These are phyloP conservation scores for Polychytrium aggregatum DNA, from an alignment of 192 early-diverging fungal genomes.

Conservation along the genomic window DNA sequence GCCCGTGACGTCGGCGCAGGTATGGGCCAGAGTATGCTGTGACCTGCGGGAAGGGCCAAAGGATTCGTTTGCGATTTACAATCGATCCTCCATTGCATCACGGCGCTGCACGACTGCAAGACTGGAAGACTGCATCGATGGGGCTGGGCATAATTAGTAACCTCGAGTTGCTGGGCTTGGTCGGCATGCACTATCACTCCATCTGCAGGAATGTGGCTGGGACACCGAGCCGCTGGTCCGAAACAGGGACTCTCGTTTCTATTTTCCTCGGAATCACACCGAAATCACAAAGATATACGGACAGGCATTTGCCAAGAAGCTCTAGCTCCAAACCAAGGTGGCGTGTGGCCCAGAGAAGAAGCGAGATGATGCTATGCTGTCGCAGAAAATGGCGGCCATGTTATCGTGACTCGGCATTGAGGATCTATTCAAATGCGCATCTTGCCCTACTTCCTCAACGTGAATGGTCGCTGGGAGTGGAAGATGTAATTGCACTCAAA, in stretches of 20 bases:
- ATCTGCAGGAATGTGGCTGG: conserved; percentile 22
- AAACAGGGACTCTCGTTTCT: conserved; percentile 19
- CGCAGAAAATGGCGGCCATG: too few relatives aligned
- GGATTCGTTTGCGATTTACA: background rate
- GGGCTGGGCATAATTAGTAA: background rate
- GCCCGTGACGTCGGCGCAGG: background rate
- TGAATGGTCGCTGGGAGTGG: too few relatives aligned
- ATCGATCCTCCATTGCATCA: too few relatives aligned
- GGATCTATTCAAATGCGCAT: too few relatives aligned
- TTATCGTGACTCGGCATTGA: too few relatives aligned
- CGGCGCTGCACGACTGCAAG: background rate
- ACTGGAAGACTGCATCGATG: background rate
- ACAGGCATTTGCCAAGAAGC: too few relatives aligned
- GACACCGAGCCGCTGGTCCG: conserved; percentile 18
- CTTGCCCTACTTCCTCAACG: too few relatives aligned
- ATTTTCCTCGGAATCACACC: conserved; percentile 22
- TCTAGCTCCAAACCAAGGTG: too few relatives aligned
- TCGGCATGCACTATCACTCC: conserved; percentile 10
- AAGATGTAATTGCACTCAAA: too few relatives aligned
- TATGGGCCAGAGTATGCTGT: background rate
- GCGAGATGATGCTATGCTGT: too few relatives aligned
- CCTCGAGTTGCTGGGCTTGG: background rate
- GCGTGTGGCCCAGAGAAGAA: too few relatives aligned
- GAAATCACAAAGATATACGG: conserved; percentile 31
- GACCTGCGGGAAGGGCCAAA: background rate